These are phyloP conservation scores for Botryotinia convoluta DNA, from an alignment of 2,329 filamentous ascomycete species.

Conservation along the genomic window DNA sequence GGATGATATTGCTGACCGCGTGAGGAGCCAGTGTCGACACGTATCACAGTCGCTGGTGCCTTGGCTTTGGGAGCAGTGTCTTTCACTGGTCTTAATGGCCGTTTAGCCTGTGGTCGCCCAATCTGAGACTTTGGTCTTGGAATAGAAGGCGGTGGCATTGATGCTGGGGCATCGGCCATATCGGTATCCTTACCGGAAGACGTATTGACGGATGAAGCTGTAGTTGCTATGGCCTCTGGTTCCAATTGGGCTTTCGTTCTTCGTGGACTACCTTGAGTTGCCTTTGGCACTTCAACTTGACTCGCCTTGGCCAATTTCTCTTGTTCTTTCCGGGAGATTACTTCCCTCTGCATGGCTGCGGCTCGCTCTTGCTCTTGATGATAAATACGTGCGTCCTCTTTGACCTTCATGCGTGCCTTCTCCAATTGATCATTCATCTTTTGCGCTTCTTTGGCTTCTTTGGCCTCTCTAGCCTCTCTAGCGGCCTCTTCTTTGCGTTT, in stretches of 20 bases:
- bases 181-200: conserved; percentile 48
- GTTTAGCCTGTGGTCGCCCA: conserved; percentile 51
- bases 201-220: conserved; percentile 40
- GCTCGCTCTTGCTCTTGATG: conserved; percentile 57
- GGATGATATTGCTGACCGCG: conserved; percentile 61
- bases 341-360: conserved; percentile 52
- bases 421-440: conserved; percentile 61
- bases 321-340: conserved; percentile 53
- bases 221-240: conserved; percentile 37
- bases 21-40: conserved; percentile 65
- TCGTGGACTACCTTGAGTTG: conserved; percentile 52
- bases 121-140: conserved; percentile 51
- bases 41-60: conserved; percentile 66
- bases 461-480: conserved; percentile 64
- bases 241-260: conserved; percentile 44
- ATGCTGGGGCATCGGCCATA: conserved; percentile 53
- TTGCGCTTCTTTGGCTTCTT: conserved; percentile 59
- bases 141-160: conserved; percentile 61
- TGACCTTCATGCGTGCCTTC: conserved; percentile 66
- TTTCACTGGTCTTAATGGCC: conserved; percentile 61
- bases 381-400: conserved; percentile 62
- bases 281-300: conserved; percentile 42
- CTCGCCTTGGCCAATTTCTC: conserved; percentile 43
- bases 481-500: conserved; percentile 58
- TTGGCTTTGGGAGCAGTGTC: conserved; percentile 58